Conservation (phyloP, 805 yeast species). For the Candida gorgasii region DNA sequence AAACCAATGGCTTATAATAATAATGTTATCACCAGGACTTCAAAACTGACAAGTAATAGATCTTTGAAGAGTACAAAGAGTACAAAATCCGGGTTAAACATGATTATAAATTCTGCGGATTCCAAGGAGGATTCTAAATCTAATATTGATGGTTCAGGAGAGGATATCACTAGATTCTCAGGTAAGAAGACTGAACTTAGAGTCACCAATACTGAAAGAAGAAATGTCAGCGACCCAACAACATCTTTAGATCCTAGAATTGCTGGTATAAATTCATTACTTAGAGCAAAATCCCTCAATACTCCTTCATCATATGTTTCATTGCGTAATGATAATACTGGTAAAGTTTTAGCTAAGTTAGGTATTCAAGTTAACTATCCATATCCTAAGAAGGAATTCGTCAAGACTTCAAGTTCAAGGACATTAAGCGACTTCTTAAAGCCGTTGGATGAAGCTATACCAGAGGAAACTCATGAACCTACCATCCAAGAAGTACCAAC, state of each 20-base stretch:
- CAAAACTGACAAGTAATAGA: conserved; percentile 14
- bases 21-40: conserved; percentile 25
- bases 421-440: conserved; percentile 26
- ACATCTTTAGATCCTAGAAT: conserved; percentile 41
- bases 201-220: conserved; percentile 1
- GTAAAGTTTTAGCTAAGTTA: conserved; percentile 35
- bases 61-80: neutral
- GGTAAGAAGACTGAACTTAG: neutral
- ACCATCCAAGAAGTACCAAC: neutral
- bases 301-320: conserved; percentile 26
- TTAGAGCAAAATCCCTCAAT: conserved; percentile 39
- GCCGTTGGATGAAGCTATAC: conserved; percentile 2
- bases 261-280: conserved; percentile 22
- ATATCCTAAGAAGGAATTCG: conserved; percentile 12
- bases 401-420: conserved; percentile 41
- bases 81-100: conserved; percentile 3
- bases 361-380: conserved; percentile 31
- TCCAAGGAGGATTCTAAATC: neutral
- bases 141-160: neutral
- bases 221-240: conserved; percentile 30
- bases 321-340: conserved; percentile 27
- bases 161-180: neutral
- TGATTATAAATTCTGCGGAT: conserved; percentile 12
- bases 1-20: conserved; percentile 24
- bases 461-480: conserved; percentile 8